Evolutionary conservation across 2,329 filamentous ascomycete genomes (phyloP).

Genomic region (Diatrype stigma): DNA sequence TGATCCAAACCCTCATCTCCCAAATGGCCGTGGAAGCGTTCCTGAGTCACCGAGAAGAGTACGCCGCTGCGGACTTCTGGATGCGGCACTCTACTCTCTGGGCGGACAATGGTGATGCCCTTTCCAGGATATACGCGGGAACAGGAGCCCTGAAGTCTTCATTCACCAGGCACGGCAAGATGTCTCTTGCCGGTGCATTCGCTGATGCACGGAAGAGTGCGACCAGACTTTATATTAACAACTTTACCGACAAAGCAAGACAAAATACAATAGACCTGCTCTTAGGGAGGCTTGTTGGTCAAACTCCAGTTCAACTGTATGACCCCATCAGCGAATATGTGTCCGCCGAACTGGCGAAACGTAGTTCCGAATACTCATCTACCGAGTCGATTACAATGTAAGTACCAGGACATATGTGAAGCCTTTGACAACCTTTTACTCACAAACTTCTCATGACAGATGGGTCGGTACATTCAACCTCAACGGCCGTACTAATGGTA

Average conservation of each 20-base stretch:
- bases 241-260: slow-evolving; percentile 87
- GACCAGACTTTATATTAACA: slow-evolving; percentile 93
- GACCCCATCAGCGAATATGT: slow-evolving; percentile 95
- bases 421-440: slow-evolving; percentile 9
- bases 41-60: slow-evolving; percentile 65
- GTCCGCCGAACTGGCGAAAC: slow-evolving; percentile 66
- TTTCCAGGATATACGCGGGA: slow-evolving; percentile 94
- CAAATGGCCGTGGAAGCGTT: slow-evolving; percentile 89
- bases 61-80: slow-evolving; percentile 78
- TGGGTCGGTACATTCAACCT: slow-evolving; percentile 88
- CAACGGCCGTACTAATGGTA: slow-evolving; percentile 78
- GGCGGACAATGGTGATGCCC: slow-evolving; percentile 93
- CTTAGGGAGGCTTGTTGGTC: slow-evolving; percentile 78
- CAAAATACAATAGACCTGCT: slow-evolving; percentile 95
- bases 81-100: slow-evolving; percentile 87
- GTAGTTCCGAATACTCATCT: slow-evolving; percentile 69
- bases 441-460: slow-evolving; percentile 25
- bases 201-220: slow-evolving; percentile 96
- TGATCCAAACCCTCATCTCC: slow-evolving; percentile 93
- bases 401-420: slow-evolving; percentile 18
- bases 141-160: slow-evolving; percentile 94
- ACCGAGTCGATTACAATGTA: slow-evolving; percentile 72
- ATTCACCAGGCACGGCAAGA: slow-evolving; percentile 90
- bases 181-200: slow-evolving; percentile 87
- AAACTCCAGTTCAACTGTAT: slow-evolving; percentile 78